Conservation (phyloP, 2,329 filamentous ascomycete species). For the Trichoderma endophyticum region DNA sequence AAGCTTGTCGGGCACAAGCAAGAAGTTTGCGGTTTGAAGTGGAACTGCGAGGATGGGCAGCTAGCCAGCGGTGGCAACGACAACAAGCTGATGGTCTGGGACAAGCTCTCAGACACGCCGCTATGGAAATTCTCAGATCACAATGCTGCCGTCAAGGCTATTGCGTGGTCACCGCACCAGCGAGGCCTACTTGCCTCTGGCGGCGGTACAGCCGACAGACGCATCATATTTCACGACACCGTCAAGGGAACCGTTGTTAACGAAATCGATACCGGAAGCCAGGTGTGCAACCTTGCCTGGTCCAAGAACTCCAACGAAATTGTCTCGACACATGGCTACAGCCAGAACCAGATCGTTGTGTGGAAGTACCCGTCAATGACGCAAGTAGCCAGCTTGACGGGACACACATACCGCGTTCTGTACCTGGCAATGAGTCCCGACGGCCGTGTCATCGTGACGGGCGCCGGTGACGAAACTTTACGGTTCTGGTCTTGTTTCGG, state of each 20-base stretch:
- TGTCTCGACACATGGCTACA: conserved; percentile 94
- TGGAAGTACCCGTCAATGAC: conserved; percentile 99
- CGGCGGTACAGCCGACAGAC: conserved; percentile 89
- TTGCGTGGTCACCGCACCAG: conserved; percentile 96
- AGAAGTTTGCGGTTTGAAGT: conserved; percentile 93
- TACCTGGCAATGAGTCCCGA: conserved; percentile 98
- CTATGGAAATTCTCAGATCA: conserved; percentile 94
- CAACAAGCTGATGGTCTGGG: conserved; percentile 99
- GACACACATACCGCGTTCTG: conserved; percentile 92
- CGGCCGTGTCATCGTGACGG: conserved; percentile 88
- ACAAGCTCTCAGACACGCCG: conserved; percentile 88
- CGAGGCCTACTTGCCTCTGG: conserved; percentile 91
- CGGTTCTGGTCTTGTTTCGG: conserved; percentile 97
- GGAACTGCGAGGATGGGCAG: conserved; percentile 95
- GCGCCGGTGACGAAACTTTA: conserved; percentile 92
- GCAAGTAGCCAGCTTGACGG: conserved; percentile 90
- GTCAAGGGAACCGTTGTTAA: conserved; percentile 75
- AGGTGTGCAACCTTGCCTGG: conserved; percentile 98
- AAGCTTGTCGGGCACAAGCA: conserved; percentile 94
- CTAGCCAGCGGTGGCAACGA: conserved; percentile 95
- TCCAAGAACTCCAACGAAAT: conserved; percentile 97
- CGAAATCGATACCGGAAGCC: conserved; percentile 92
- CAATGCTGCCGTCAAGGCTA: conserved; percentile 93
- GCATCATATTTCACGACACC: conserved; percentile 98
- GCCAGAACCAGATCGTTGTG: conserved; percentile 96